Evolutionary conservation across 129 eudicot species (phyloP).

Genomic region (Solidago caesia): DNA sequence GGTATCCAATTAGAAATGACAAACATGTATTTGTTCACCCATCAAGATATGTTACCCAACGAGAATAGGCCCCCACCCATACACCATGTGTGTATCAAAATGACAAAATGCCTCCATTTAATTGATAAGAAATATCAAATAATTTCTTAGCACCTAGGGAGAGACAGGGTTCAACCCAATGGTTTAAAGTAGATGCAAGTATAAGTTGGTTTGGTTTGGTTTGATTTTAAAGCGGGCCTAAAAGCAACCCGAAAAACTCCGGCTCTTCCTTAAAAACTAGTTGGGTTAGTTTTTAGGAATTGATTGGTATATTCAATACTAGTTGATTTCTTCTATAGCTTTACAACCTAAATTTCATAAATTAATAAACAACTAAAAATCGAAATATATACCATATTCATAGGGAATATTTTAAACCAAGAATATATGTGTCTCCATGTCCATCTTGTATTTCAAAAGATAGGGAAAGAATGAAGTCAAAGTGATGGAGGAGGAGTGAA

Average conservation of each 20-base stretch:
- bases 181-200: too few species aligned
- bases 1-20: background rate
- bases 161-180: too few species aligned
- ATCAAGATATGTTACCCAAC: background rate
- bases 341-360: background rate
- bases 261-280: too few species aligned
- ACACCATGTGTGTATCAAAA: background rate
- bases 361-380: background rate
- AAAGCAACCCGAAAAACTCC: too few species aligned
- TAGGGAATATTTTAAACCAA: background rate
- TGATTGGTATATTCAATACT: too few species aligned
- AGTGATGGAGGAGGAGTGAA: constrained; percentile 28
- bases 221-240: too few species aligned
- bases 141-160: too few species aligned
- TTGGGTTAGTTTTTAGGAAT: too few species aligned
- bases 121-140: too few species aligned
- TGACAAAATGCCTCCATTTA: background rate
- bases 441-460: constrained; percentile 21
- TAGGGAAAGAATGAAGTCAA: constrained; percentile 19
- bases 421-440: constrained; percentile 17
- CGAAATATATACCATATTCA: background rate
- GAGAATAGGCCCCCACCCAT: constrained; percentile 7
- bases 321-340: background rate
- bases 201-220: too few species aligned
- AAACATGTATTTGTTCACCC: too few species aligned